A percentile compares a stretch with the other conserved stretches of the same genome.
phyloP scores from a whole-genome alignment of 202 grass and related monocot genomes.

The Bolboschoenoplectus hybrid region DNA sequence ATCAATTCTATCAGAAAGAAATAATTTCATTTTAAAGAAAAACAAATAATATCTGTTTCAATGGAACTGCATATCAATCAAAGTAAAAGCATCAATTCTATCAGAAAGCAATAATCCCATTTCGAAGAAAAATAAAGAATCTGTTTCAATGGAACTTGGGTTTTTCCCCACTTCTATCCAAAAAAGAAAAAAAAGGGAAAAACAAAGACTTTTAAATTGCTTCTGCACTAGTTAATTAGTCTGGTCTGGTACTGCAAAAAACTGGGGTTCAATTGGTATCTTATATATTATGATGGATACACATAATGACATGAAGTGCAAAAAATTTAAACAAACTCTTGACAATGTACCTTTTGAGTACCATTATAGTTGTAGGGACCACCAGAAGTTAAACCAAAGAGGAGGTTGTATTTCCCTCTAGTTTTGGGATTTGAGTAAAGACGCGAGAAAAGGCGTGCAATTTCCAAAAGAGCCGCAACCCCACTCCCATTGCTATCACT shows the following conservation, averaged over 20 bases:
- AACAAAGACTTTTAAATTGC: not conserved
- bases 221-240: not conserved
- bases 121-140: not conserved
- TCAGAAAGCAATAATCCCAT: not conserved
- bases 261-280: not conserved
- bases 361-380: slow-evolving; percentile 99
- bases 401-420: slow-evolving; percentile 91
- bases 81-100: not conserved
- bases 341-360: slow-evolving; percentile 66
- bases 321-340: not conserved
- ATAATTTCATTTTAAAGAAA: not conserved
- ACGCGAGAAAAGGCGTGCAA: slow-evolving; percentile 83
- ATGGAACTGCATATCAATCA: not conserved
- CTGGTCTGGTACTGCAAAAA: not conserved
- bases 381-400: slow-evolving; percentile 96
- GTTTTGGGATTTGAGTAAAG: slow-evolving; percentile 94
- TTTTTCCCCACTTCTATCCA: no score
- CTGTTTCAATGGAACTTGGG: no score
- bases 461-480: slow-evolving; percentile 88
- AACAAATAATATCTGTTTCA: not conserved
- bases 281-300: not conserved
- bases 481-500: slow-evolving; percentile 98
- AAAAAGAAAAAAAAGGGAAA: not conserved
- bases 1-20: not conserved
- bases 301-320: not conserved